phyloP scores from a whole-genome alignment of 2,329 filamentous ascomycete genomes.

The Paracamarosporium sp. region DNA sequence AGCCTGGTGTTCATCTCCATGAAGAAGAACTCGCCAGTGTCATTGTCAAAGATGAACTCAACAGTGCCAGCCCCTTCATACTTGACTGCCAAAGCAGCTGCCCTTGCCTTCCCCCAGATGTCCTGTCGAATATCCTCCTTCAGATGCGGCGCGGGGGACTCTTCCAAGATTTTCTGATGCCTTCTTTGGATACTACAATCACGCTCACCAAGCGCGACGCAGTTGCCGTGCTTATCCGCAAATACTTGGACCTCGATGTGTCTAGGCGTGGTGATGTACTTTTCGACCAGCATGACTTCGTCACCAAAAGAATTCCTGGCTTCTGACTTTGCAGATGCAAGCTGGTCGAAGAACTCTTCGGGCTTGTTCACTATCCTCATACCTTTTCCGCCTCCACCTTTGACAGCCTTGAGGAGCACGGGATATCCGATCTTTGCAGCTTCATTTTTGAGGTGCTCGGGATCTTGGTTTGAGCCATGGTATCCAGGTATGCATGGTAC shows the following conservation, averaged over 20 bases:
- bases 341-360: slow-evolving; percentile 65
- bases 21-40: slow-evolving; percentile 70
- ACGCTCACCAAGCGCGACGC: slow-evolving; percentile 68
- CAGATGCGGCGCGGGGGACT: slow-evolving; percentile 69
- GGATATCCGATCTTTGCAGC: slow-evolving; percentile 75
- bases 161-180: slow-evolving; percentile 72
- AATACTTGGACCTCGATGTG: slow-evolving; percentile 74
- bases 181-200: slow-evolving; percentile 71
- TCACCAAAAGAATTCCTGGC: slow-evolving; percentile 70
- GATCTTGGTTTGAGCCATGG: slow-evolving; percentile 83
- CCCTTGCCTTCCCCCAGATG: slow-evolving; percentile 69
- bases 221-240: slow-evolving; percentile 70
- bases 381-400: slow-evolving; percentile 71
- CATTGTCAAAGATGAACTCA: slow-evolving; percentile 74
- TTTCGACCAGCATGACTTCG: slow-evolving; percentile 71
- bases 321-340: slow-evolving; percentile 70
- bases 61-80: slow-evolving; percentile 73
- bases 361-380: slow-evolving; percentile 68
- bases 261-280: slow-evolving; percentile 70
- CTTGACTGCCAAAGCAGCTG: slow-evolving; percentile 67
- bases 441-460: slow-evolving; percentile 66
- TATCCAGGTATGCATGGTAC: slow-evolving; percentile 97
- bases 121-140: slow-evolving; percentile 66
- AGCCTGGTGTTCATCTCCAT: slow-evolving; percentile 82
- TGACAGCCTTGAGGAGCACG: slow-evolving; percentile 70